Percentiles rank a stretch among this genome's conserved stretches.
phyloP scores from a whole-genome alignment of 495 filamentous ascomycete genomes.

The Aspergillus homomorphus region DNA sequence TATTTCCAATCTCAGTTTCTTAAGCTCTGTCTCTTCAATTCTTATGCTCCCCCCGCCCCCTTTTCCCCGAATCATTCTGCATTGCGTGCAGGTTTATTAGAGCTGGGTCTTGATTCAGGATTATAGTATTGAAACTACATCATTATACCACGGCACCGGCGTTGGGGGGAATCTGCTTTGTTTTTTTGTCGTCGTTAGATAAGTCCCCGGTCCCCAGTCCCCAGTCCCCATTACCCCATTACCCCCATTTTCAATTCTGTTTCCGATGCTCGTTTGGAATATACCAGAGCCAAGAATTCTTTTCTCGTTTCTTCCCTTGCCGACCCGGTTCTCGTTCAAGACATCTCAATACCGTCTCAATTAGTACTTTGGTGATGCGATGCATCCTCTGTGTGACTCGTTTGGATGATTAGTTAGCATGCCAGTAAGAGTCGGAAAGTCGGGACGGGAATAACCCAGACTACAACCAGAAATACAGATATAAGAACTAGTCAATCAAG shows the following conservation, averaged over 20 bases:
- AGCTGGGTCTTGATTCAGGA: background rate
- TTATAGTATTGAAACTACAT: constrained; percentile 4
- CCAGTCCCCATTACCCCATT: too few relatives aligned
- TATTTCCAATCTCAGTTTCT: background rate
- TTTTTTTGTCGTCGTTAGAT: background rate
- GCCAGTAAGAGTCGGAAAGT: too few relatives aligned
- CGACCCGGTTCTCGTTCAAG: too few relatives aligned
- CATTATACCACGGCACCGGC: constrained; percentile 16
- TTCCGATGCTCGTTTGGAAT: background rate
- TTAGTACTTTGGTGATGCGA: too few relatives aligned
- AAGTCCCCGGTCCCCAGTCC: too few relatives aligned
- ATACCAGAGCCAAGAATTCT: background rate
- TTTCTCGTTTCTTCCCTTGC: background rate
- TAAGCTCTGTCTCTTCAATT: too few relatives aligned
- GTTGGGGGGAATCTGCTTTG: constrained; percentile 7
- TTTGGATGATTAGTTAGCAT: too few relatives aligned
- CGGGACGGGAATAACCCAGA: too few relatives aligned
- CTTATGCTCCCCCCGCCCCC: background rate
- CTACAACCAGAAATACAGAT: too few relatives aligned
- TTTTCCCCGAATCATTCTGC: background rate
- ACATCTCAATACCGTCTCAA: too few relatives aligned
- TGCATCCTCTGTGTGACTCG: too few relatives aligned
- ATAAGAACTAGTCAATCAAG: too few relatives aligned
- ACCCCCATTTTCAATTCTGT: background rate
- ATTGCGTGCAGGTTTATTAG: constrained; percentile 3